Conservation (phyloP, 1,284 basidiomycete genomes). For the Porogramme epimiltina region DNA sequence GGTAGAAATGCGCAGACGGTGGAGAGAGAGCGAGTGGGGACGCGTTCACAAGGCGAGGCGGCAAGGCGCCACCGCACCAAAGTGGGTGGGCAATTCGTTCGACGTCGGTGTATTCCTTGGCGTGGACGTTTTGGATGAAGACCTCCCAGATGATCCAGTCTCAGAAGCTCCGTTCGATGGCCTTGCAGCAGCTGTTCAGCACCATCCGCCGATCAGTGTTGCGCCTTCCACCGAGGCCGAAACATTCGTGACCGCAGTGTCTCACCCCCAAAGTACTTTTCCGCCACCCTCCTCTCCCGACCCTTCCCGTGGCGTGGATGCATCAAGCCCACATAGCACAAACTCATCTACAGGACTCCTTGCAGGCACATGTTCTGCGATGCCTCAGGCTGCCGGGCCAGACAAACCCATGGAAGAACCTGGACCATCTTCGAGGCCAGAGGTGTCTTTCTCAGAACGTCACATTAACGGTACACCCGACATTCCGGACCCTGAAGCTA, state of each 20-base stretch:
- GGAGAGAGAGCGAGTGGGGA: constrained; percentile 70
- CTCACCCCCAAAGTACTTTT: constrained; percentile 16
- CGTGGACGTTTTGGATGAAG: constrained; percentile 49
- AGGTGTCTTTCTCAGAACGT: background rate
- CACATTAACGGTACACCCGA: background rate
- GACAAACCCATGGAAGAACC: background rate
- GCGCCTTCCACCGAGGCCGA: constrained; percentile 24
- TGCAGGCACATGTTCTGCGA: background rate
- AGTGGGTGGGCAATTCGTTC: constrained; percentile 76
- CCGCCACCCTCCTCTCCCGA: constrained; percentile 2
- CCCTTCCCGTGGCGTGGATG: constrained; percentile 2
- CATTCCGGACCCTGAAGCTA: too few species aligned
- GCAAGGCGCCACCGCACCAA: constrained; percentile 30
- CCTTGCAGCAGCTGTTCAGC: too few species aligned
- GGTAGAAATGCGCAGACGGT: constrained; percentile 60
- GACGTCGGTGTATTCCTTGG: constrained; percentile 72
- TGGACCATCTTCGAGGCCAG: background rate
- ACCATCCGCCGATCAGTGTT: constrained; percentile 1
- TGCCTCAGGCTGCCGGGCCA: background rate
- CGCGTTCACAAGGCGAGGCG: constrained; percentile 43
- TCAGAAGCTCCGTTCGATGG: constrained; percentile 5
- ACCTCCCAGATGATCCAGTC: constrained; percentile 2
- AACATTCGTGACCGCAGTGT: constrained; percentile 39
- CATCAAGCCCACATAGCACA: constrained; percentile 5
- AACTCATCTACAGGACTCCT: constrained; percentile 23